phyloP scores from a whole-genome alignment of 108 stramenopile species.

The Cyclotella kingstonii region DNA sequence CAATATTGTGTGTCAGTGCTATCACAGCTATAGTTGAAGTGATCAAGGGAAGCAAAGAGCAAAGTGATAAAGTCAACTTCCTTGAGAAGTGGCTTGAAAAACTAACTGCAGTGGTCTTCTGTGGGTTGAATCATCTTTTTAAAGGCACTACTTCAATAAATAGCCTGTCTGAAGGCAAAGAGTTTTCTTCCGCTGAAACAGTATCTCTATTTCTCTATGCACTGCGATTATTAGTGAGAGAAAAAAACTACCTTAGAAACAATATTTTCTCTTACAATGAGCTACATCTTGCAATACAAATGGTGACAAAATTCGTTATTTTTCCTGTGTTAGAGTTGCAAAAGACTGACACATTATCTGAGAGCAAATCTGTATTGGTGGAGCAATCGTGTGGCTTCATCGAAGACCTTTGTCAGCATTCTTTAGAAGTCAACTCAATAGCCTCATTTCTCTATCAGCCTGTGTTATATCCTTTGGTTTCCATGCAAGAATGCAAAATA shows the following conservation, averaged over 20 bases:
- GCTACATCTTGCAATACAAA: constrained; percentile 12
- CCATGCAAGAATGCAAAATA: constrained; percentile 34
- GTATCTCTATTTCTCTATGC: constrained; percentile 22
- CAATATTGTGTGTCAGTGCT: constrained; percentile 40
- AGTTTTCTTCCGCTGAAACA: constrained; percentile 2
- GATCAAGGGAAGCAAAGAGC: constrained; percentile 14
- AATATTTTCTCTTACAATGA: constrained; percentile 8
- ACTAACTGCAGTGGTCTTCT: constrained; percentile 49
- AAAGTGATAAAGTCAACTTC: constrained; percentile 5
- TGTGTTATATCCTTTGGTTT: constrained; percentile 46
- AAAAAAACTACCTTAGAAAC: not conserved
- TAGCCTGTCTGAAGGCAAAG: no score
- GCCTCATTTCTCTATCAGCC: constrained; percentile 34
- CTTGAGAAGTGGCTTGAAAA: constrained; percentile 53
- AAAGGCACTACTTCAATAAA: no score
- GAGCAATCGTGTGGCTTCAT: constrained; percentile 37
- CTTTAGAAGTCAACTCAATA: constrained; percentile 3
- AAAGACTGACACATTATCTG: not conserved
- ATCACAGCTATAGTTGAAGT: constrained; percentile 30
- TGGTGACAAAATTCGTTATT: constrained; percentile 28
- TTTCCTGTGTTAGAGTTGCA: constrained; percentile 14
- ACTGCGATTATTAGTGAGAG: constrained; percentile 19
- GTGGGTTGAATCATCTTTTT: constrained; percentile 28
- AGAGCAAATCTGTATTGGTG: constrained; percentile 5
- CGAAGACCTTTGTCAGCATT: constrained; percentile 26